Evolutionary conservation across 306 rosid genomes (phyloP), one percentile per base, ranked within the genome.

Genomic region (Purshia tridentata): DNA sequence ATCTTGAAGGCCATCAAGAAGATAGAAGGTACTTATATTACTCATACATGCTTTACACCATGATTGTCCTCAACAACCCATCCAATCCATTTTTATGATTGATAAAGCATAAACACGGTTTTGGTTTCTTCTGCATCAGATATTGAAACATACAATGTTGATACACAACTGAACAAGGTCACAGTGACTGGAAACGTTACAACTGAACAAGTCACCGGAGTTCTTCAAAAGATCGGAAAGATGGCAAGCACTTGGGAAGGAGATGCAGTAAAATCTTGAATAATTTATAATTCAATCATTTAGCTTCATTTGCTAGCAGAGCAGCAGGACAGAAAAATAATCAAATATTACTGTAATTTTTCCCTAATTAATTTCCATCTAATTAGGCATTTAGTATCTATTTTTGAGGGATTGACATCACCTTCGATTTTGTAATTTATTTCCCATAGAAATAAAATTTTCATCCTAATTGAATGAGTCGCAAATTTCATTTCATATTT

Each of bases 1-100:
- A 91, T 93, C 77, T 83, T 88, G 70, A 89, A 89, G 83, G 91
- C 89, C 80, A 85, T 87, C 86, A 93, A 91, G 90, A 91, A 93
- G 76, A 82, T 89, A 18, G 83, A 91, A 88, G 97, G 97, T 88
- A 80, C 23, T 0, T 22, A 8, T 15, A 29, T 18, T n/a, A 29
- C 41, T 14, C 5, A 40, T 29, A 12, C 52, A 12, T 54, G 15
- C 51, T 54, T 14, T 20, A 0, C 18, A n/a, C 6, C 47, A 44
- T 50, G 15, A 6, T 40, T 59, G 10, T 45, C 72, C 61, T 14
- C 14, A n/a, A 0, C 12, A 8, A 10, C 6, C 41, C 16, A 8
- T 35, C 20, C 3, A 15, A 57, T 23, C 40, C 20, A 3, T 53
- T 23, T 5, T 49, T 37, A 58, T 37, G 57, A 22, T 61, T 55